Base-by-base conservation (phyloP, 345 rosid species). In the Anacardium occidentale region DNA sequence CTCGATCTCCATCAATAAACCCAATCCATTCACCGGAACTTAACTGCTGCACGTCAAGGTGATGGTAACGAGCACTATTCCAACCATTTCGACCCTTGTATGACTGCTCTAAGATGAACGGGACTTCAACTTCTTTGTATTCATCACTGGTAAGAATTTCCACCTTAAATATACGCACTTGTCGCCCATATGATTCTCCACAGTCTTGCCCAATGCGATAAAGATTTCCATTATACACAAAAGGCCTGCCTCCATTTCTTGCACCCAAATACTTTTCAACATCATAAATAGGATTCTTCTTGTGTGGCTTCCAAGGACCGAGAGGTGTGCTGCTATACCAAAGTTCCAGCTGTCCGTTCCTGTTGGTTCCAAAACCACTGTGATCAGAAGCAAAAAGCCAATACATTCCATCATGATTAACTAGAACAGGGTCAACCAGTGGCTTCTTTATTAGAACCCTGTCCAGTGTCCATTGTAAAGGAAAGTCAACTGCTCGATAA, bases 191-290 rank as follows among this genome's bases (percentile, higher is more conserved):
- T 7, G 85, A 89, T 72, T 89, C 92, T 52, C 96, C 96, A 51
- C 91, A 92, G 69, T 95, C 98, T 82, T 95, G 99, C 81, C 99
- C 99, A 66, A 86, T 70, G n/a, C 99, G 99, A 77, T 91, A 93
- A 42, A 95, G 89, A 60, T 80, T 79, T 15, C 97, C 98, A 50
- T 86, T 61, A 15, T 88, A 82, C 29, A 75, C 34, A 79, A 95
- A 92, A 10, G 93, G 90, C 68, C 98, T 85, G 76, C 99, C 99
- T 37, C 94, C 99, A 69, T 95, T 95, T 65, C 99, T 88, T 12
- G 99, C 97, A 32, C 98, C 99, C 52, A 76, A 57, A 45, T 84
- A 85, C 66, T 62, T 83, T 71, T 84, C 70, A 12, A 79, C 78
- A 56, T 91, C 91, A 66, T 95, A 85, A 62, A 95, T 72, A 32